These are phyloP conservation scores for Taiozyma sp. DNA, from an alignment of 1,139 yeast genomes.

Conservation along the genomic window DNA sequence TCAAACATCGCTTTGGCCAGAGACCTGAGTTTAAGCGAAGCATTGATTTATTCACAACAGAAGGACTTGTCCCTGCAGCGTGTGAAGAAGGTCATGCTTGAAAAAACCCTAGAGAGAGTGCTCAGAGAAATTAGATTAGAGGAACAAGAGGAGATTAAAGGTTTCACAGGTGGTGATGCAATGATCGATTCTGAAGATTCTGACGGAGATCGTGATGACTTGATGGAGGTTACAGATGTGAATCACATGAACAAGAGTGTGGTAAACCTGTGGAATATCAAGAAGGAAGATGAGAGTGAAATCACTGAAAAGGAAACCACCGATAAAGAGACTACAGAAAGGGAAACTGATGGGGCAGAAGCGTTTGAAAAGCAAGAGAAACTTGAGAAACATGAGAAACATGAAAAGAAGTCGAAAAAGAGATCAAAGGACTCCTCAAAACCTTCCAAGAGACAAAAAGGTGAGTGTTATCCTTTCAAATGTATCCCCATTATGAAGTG, in stretches of 20 bases:
- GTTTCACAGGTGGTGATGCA: conserved; percentile 5
- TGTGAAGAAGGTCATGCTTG: conserved; percentile 53
- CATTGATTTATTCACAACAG: conserved; percentile 46
- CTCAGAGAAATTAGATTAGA: conserved; percentile 33
- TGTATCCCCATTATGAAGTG: no score
- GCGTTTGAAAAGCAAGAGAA: conserved; percentile 5
- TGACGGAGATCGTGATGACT: conserved; percentile 34
- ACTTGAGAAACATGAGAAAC: conserved; percentile 3
- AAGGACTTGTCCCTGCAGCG: conserved; percentile 58
- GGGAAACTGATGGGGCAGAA: conserved; percentile 2
- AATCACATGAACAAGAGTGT: conserved; percentile 75
- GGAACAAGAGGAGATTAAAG: conserved; percentile 27
- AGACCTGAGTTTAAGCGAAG: conserved; percentile 46
- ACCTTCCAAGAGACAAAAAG: conserved; percentile 38
- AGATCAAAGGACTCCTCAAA: conserved; percentile 31
- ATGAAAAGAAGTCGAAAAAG: conserved; percentile 30
- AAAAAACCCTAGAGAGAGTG: conserved; percentile 53
- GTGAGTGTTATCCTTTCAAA: conserved; percentile 9
- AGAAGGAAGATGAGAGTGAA: conserved; percentile 12
- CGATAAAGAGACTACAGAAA: conserved; percentile 5
- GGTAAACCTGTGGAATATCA: conserved; percentile 59
- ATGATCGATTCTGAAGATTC: conserved; percentile 6
- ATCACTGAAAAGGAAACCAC: conserved; percentile 1
- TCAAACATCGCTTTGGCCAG: conserved; percentile 49
- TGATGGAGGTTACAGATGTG: conserved; percentile 56